phyloP scores from a whole-genome alignment of 768 basidiomycete species.

The Russula lepida region DNA sequence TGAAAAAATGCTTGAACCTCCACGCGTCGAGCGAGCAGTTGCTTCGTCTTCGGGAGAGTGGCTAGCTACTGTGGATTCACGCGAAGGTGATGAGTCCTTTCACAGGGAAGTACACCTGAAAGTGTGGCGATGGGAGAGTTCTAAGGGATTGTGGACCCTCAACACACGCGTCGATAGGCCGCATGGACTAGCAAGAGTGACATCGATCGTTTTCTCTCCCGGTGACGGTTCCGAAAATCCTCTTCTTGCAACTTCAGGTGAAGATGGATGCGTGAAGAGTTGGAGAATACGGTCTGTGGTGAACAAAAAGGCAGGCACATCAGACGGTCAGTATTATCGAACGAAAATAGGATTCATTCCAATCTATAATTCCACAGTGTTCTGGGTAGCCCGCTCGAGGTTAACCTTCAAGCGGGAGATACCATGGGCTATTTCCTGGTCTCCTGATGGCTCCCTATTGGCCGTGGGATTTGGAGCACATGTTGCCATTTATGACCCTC shows the following conservation, averaged over 20 bases:
- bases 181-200: slow-evolving; percentile 59
- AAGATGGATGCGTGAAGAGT: slow-evolving; percentile 67
- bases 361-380: slow-evolving; percentile 34
- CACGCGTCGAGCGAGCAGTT: slow-evolving; percentile 61
- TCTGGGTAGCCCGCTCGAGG: slow-evolving; percentile 75
- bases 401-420: slow-evolving; percentile 59
- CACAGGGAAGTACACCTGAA: slow-evolving; percentile 74
- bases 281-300: slow-evolving; percentile 58
- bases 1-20: slow-evolving; percentile 65
- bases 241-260: slow-evolving; percentile 64
- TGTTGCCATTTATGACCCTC: slow-evolving; percentile 68
- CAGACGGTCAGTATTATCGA: slow-evolving; percentile 41
- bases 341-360: background rate
- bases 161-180: slow-evolving; percentile 88
- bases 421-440: slow-evolving; percentile 67
- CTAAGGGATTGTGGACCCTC: slow-evolving; percentile 54
- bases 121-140: slow-evolving; percentile 80
- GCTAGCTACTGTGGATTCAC: slow-evolving; percentile 85
- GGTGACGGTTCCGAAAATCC: slow-evolving; percentile 25
- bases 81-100: slow-evolving; percentile 58
- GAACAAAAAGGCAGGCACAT: slow-evolving; percentile 35
- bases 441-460: slow-evolving; percentile 78
- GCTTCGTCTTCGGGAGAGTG: slow-evolving; percentile 68
- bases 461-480: slow-evolving; percentile 60
- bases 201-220: slow-evolving; percentile 64